Conservation (phyloP, 2,329 filamentous ascomycete species). For the Fusarium zealandicum region DNA sequence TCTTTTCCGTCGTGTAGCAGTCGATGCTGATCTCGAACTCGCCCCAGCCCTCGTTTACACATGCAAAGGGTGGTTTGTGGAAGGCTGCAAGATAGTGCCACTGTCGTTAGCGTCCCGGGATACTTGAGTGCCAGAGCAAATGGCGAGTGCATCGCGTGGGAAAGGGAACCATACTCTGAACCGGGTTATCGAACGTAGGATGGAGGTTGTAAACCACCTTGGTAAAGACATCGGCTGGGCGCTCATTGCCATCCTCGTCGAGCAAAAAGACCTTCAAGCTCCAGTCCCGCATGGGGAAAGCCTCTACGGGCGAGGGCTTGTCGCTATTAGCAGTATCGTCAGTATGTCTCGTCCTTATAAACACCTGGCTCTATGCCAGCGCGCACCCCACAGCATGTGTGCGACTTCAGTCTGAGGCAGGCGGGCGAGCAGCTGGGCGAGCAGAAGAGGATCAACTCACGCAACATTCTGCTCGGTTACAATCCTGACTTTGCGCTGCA, state of each 20-base stretch:
- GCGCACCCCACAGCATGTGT: background rate
- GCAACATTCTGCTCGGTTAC: slow-evolving; percentile 89
- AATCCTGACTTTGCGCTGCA: slow-evolving; percentile 89
- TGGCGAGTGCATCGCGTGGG: background rate
- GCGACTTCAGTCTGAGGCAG: slow-evolving; percentile 1
- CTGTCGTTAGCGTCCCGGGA: slow-evolving; percentile 22
- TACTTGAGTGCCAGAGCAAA: background rate
- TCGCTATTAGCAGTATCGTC: slow-evolving; percentile 50
- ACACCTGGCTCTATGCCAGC: background rate
- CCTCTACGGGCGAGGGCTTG: slow-evolving; percentile 81
- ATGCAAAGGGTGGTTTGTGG: slow-evolving; percentile 84
- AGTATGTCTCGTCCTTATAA: slow-evolving; percentile 5
- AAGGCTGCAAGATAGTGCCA: slow-evolving; percentile 62
- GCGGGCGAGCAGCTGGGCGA: background rate
- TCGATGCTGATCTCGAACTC: slow-evolving; percentile 96
- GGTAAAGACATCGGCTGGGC: slow-evolving; percentile 84
- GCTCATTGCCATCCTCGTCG: slow-evolving; percentile 85
- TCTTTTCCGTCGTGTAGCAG: slow-evolving; percentile 84
- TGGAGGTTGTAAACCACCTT: slow-evolving; percentile 94
- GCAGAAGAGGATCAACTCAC: slow-evolving; percentile 61
- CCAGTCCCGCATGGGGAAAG: slow-evolving; percentile 94
- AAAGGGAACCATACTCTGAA: slow-evolving; percentile 73
- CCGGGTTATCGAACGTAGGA: slow-evolving; percentile 87
- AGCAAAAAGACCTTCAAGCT: slow-evolving; percentile 84
- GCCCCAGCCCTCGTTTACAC: slow-evolving; percentile 95